phyloP scores from a whole-genome alignment of 2,329 filamentous ascomycete genomes.

The Fusarium udum region DNA sequence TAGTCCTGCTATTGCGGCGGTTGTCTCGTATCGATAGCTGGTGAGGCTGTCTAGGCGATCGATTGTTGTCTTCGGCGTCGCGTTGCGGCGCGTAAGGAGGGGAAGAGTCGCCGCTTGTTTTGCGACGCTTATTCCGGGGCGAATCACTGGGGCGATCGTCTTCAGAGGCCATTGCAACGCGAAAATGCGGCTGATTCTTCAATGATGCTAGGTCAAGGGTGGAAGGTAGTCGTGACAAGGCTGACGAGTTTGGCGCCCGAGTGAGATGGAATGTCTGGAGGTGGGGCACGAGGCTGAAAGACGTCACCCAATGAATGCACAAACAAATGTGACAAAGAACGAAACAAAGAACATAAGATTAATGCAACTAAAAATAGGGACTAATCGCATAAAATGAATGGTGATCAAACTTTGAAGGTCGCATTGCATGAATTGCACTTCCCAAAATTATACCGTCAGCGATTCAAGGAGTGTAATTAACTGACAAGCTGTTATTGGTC shows the following conservation, averaged over 20 bases:
- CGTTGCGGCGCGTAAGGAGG: conserved; percentile 41
- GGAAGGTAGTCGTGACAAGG: conserved; percentile 31
- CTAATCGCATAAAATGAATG: conserved; percentile 5
- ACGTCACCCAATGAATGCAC: conserved; percentile 15
- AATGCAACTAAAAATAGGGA: conserved; percentile 20
- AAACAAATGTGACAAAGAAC: background rate
- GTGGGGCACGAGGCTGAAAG: conserved; percentile 34
- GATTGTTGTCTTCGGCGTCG: conserved; percentile 25
- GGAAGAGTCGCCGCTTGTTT: conserved; percentile 45
- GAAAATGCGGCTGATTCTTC: conserved; percentile 2
- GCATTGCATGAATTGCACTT: conserved; percentile 17
- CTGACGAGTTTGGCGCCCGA: conserved; percentile 19
- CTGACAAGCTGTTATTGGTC: conserved; percentile 26
- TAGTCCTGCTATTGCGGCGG: conserved; percentile 33
- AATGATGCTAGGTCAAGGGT: conserved; percentile 19
- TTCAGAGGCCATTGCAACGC: conserved; percentile 44
- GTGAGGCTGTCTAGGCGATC: conserved; percentile 12
- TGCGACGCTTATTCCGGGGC: conserved; percentile 47
- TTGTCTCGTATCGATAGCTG: conserved; percentile 34
- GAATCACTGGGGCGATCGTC: conserved; percentile 40
- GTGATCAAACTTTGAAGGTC: background rate
- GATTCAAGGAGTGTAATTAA: background rate
- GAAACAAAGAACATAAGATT: conserved; percentile 1
- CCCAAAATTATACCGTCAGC: background rate
- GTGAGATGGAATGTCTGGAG: conserved; percentile 6